phyloP scores from a whole-genome alignment of 768 basidiomycete genomes.

The Auricularia cornea region DNA sequence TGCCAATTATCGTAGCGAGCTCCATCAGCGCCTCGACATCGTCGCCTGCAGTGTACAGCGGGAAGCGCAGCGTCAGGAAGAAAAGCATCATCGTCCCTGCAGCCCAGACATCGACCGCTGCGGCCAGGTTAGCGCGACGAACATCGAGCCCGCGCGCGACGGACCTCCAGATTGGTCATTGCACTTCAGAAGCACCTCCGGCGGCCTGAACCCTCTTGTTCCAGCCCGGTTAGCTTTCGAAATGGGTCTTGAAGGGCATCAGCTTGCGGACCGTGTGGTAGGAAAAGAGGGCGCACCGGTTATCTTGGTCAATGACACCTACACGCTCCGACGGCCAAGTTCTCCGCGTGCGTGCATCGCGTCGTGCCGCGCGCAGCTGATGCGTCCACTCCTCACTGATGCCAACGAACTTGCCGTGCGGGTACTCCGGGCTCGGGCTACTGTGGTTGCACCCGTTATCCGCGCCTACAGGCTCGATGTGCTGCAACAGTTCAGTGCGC shows the following conservation, averaged over 20 bases:
- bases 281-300: conserved; percentile 46
- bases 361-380: conserved; percentile 52
- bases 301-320: conserved; percentile 70
- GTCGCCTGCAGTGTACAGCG: conserved; percentile 87
- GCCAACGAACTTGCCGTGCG: conserved; percentile 56
- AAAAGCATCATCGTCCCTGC: conserved; percentile 88
- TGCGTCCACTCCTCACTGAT: conserved; percentile 45
- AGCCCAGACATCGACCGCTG: conserved; percentile 97
- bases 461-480: conserved; percentile 45
- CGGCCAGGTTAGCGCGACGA: neutral
- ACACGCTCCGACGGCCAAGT: conserved; percentile 54
- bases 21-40: conserved; percentile 96
- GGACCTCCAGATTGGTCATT: conserved; percentile 84
- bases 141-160: conserved; percentile 16
- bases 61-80: conserved; percentile 88
- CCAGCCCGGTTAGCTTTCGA: conserved; percentile 96
- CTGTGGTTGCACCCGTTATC: conserved; percentile 65
- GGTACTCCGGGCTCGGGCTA: conserved; percentile 44
- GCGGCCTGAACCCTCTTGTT: conserved; percentile 93
- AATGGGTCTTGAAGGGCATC: conserved; percentile 41
- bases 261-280: conserved; percentile 1
- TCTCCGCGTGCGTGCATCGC: conserved; percentile 30
- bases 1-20: conserved; percentile 80
- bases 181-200: conserved; percentile 93
- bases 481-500: conserved; percentile 27